These are phyloP conservation scores for Apiospora rasikravindrae DNA, from an alignment of 2,329 filamentous ascomycete species.

Conservation along the genomic window DNA sequence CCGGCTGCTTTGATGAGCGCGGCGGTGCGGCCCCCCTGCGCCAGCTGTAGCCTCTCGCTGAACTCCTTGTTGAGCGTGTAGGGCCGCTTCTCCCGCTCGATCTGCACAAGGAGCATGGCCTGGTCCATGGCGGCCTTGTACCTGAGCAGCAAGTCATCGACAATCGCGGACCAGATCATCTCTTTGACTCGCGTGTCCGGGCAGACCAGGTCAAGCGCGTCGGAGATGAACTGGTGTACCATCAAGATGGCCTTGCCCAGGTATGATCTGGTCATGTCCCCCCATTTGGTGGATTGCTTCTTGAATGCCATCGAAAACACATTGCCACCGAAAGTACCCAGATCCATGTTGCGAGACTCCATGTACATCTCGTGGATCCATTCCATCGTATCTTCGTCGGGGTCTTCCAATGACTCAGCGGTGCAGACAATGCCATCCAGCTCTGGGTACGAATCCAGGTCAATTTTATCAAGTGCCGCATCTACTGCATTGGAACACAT, in stretches of 20 bases:
- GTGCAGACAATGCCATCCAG: neutral
- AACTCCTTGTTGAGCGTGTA: slow-evolving; percentile 39
- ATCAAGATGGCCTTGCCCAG: slow-evolving; percentile 35
- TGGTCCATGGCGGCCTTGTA: slow-evolving; percentile 34
- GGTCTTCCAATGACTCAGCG: neutral
- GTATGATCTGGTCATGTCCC: slow-evolving; percentile 31
- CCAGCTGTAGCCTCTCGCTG: slow-evolving; percentile 25
- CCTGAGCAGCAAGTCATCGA: slow-evolving; percentile 28
- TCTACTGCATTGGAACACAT: neutral
- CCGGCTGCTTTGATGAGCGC: slow-evolving; percentile 23
- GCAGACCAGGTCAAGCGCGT: slow-evolving; percentile 29
- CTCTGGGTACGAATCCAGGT: neutral
- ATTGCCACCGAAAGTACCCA: slow-evolving; percentile 29
- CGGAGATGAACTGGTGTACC: slow-evolving; percentile 37
- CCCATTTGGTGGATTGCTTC: slow-evolving; percentile 41
- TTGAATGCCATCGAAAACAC: slow-evolving; percentile 32
- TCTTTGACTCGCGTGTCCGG: slow-evolving; percentile 25
- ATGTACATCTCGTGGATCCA: slow-evolving; percentile 33
- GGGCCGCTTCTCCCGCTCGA: slow-evolving; percentile 36
- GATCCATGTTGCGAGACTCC: slow-evolving; percentile 33
- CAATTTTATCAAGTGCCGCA: neutral
- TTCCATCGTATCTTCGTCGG: slow-evolving; percentile 26
- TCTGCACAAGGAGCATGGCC: slow-evolving; percentile 31
- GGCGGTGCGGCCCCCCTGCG: neutral
- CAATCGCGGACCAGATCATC: slow-evolving; percentile 31